Base-by-base conservation (phyloP, 176 grass and related monocot species). In the Juncus effusus region DNA sequence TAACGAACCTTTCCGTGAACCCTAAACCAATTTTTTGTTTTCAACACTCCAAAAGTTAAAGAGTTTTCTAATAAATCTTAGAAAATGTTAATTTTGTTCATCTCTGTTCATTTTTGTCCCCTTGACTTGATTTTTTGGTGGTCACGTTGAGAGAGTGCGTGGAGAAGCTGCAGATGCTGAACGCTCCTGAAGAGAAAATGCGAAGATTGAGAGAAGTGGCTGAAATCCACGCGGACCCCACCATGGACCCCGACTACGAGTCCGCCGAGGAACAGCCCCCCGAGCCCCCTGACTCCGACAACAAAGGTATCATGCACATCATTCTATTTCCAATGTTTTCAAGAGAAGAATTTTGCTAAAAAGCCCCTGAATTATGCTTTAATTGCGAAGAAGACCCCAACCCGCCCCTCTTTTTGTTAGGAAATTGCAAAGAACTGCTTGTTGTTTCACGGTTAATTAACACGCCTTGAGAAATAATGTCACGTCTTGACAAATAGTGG, bases 211-310 rank as follows among this genome's bases (percentile, higher is more conserved):
- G 91, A 56, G 86, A 94, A 74, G 73, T 90, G 62, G 85, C 80
- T 72, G 89, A 94, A 82, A 85, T 99, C 76, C 95, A 90, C 77
- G 78, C 81, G 56, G 95, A 99, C 65, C 85, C 89, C 67, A 77
- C 85, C 36, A 99, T 99, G 89, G 83, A 90, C 82, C 95, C 95
- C 5, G 77, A 99, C 74, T 94, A 94, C 79, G 95, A 94, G 77
- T 90, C 95, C 75, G 80, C 95, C 2, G 89, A 99, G 61, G 95
- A 99, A 81, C 77, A 76, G 66, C 85, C 91, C 42, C 69, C 82
- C 64, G 44, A 47, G 0, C 44, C 44, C 0, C 44, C 44, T 2
- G 95, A 99, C 57, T 42, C 38, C 75, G 83, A 73, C 73, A 94
- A 70, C 53, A 69, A 72, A 87, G 87, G 95, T 99, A 79, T 38